Base-by-base conservation (phyloP, 257 asterid genomes). In the Henckelia pumila region DNA sequence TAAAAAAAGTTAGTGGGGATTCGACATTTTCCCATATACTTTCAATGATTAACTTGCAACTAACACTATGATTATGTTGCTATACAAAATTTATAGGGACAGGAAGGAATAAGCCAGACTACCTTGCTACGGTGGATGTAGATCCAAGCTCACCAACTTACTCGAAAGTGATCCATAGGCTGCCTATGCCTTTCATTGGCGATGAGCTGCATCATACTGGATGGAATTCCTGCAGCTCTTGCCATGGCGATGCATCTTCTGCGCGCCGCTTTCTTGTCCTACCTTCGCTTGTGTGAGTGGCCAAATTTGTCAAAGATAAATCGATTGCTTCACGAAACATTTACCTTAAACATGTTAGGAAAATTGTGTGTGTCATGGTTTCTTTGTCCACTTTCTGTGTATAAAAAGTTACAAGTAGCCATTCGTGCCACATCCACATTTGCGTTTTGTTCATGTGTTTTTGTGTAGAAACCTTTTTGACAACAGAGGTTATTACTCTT, bases 201-300 rank as follows among this genome's bases (percentile, higher is more conserved):
- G 99, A 94, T 71, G 99, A 91, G 66, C 84, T 94, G 0, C 99
- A 94, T 72, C 99, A 94, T 69, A 84, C 99, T 44, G 97, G 99
- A 63, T 94, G 99, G 99, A 94, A 94, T 77, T 53, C 99, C 32
- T 94, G 99, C 88, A 94, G 99, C 78, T 94, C 99, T 67, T 94
- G 99, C 84, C 76, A 84, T 75, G 88, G 88, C n/a, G 94, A 88
- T 69, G 71, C 95, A 5, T 81, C 86, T 4, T 91, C 92, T 75
- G 21, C 84, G 16, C 77, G 99, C 13, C 83, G 95, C 24, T 94
- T 57, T 82, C 99, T 94, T 13, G 88, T 94, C 77, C 84, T 94
- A 63, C 99, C 99, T 68, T 78, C 99, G 0, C 86, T 94, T 8
- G 74, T 88, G 99, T 93, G 73, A 85, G 94, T 56, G 14, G 28